Evolutionary conservation across 139 green algal species (phyloP), one percentile per base, ranked within the genome.

Genomic region (Deuterostichococcus epilithicus): DNA sequence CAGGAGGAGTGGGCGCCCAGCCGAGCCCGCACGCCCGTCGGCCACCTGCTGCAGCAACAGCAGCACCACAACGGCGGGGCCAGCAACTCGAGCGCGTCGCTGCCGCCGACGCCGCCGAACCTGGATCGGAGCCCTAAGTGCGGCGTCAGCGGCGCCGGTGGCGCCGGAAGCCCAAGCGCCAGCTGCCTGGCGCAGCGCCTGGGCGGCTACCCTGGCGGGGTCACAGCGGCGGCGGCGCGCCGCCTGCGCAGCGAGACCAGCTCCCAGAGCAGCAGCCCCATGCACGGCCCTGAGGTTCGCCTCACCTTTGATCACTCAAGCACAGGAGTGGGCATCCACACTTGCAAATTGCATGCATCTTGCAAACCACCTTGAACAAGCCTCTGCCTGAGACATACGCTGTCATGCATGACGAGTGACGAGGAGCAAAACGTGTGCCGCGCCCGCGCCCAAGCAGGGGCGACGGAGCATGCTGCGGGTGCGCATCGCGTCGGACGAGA

Each of bases 181-280:
- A 63, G 52, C 52, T 30, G 18, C 52, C 20, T 63, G 10, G 52
- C 52, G 8, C 52, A 63, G 52, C 52, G 20, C 18, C 34, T 73
- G 68, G 34, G 68, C 68, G 68, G 68, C 28, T 39, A 73, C 68
- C 52, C 52, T 22, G 65, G 65, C n/a, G 65, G 65, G 8, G 35
- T 33, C 35, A 42, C 35, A 69, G 63, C 63, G 6, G 63, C 63
- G 63, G 63, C 63, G 3, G 68, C 25, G 35, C 65, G 65, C 10
- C 52, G 52, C 13, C 52, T 63, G 10, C 52, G 52, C 20, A 28
- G 20, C 52, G 52, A 63, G 18, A n/a, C 52, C 52, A 63, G 52
- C 52, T 63, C 52, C 52, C 52, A 63, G 52, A 63, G 52, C 52
- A 63, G 52, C 52, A 63, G 52, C 52, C 26, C 52, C 42, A 52